Percentiles rank a stretch among this genome's conserved stretches.
These are phyloP conservation scores for Paramecium sonneborni DNA, from an alignment of 73 alveolate species.

Conservation along the genomic window DNA sequence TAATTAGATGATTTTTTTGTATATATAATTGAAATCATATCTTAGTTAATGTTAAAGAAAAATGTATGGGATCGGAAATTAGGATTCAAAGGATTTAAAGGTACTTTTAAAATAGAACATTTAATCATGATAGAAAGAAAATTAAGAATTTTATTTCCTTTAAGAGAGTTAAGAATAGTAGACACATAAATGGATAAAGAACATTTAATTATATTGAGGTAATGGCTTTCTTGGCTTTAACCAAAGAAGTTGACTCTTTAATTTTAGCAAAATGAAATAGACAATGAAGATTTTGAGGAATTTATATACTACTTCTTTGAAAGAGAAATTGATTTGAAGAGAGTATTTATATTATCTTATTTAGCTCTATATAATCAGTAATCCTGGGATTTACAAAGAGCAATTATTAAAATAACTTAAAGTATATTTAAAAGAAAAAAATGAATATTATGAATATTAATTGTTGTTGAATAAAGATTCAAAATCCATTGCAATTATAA, in stretches of 20 bases:
- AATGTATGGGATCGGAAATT: background rate
- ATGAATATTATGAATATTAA: background rate
- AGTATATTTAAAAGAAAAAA: background rate
- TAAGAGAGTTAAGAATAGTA: background rate
- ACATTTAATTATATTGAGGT: background rate
- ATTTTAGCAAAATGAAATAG: constrained; percentile 35
- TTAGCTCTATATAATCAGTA: constrained; percentile 11
- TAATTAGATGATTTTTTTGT: background rate
- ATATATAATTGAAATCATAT: background rate
- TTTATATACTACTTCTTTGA: background rate
- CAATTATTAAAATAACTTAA: background rate
- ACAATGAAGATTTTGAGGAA: background rate
- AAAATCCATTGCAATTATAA: background rate
- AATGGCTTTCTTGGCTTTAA: background rate
- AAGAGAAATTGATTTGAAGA: background rate
- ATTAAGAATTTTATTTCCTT: background rate
- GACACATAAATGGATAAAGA: constrained; percentile 30
- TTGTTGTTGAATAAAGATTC: background rate
- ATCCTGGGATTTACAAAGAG: constrained; percentile 48
- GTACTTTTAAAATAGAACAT: constrained; percentile 38
- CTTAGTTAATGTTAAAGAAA: background rate
- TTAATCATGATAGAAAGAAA: background rate
- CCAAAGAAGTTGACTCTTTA: background rate
- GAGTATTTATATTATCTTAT: background rate
- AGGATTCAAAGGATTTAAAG: constrained; percentile 28